A percentile compares a stretch with the other conserved stretches of the same genome.
phyloP scores from a whole-genome alignment of 305 asterid species.

The Withania somnifera region DNA sequence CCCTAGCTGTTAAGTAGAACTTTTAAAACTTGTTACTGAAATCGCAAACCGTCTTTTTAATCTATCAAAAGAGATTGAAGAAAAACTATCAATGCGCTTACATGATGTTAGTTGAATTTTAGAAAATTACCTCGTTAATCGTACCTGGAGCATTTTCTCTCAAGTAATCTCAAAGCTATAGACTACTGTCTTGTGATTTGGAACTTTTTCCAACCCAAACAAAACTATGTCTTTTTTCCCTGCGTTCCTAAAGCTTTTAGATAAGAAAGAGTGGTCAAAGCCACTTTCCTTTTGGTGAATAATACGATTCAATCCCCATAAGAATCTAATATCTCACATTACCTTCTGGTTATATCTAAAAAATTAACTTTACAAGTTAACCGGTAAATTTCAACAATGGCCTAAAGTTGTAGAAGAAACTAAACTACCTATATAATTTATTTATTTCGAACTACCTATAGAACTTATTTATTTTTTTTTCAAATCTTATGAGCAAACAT shows the following conservation, averaged over 20 bases:
- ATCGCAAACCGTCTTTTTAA: not conserved
- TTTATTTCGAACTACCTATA: not conserved
- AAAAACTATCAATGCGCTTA: not conserved
- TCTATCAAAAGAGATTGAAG: not conserved
- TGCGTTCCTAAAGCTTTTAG: not conserved
- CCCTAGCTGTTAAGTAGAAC: not conserved
- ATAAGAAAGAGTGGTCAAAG: not conserved
- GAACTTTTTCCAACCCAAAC: not conserved
- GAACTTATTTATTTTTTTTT: too few species aligned
- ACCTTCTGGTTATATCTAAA: not conserved
- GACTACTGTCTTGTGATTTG: not conserved
- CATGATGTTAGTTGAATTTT: not conserved
- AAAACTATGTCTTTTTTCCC: not conserved
- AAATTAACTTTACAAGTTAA: not conserved
- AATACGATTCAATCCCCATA: not conserved
- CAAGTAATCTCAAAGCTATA: not conserved
- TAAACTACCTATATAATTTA: not conserved
- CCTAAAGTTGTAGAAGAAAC: not conserved
- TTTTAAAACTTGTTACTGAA: not conserved
- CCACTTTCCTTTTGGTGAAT: not conserved
- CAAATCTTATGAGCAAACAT: not conserved
- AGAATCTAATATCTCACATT: not conserved
- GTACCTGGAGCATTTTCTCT: not conserved
- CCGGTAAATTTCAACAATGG: not conserved
- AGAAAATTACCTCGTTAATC: not conserved